Percentiles rank a stretch among this genome's conserved stretches.
Conservation (phyloP, 164 flowering plant genomes). For the Dillenia suffruticosa region DNA sequence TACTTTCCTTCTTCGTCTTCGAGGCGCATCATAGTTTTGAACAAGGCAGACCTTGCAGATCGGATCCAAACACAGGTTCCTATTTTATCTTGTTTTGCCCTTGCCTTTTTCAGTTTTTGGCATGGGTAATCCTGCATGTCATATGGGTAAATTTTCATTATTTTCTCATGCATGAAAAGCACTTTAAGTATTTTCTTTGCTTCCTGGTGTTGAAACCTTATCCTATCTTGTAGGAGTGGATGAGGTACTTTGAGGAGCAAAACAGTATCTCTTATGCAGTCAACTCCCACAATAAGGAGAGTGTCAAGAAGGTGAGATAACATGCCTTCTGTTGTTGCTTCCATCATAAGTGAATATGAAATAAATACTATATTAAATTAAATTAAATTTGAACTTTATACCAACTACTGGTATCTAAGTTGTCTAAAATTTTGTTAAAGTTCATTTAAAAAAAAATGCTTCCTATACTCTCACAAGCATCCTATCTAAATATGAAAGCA, state of each 20-base stretch:
- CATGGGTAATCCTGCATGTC: not conserved
- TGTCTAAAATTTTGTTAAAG: no score
- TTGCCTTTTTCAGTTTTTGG: not conserved
- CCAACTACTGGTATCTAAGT: no score
- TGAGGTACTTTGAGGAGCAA: slow-evolving; percentile 42
- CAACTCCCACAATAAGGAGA: slow-evolving; percentile 78
- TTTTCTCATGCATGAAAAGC: not conserved
- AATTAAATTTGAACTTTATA: no score
- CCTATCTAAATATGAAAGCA: no score
- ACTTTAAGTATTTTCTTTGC: not conserved
- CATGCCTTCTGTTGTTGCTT: no score
- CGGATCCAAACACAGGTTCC: slow-evolving; percentile 45
- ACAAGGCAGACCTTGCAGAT: slow-evolving; percentile 77
- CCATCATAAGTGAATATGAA: no score
- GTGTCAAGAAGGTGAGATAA: slow-evolving; percentile 48
- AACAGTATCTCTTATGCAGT: slow-evolving; percentile 40
- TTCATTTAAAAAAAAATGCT: no score
- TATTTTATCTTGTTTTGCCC: not conserved
- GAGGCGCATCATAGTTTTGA: slow-evolving; percentile 55
- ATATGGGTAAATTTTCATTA: not conserved
- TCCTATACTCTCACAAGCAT: no score
- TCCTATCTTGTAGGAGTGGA: slow-evolving; percentile 48
- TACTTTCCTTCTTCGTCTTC: slow-evolving; percentile 22
- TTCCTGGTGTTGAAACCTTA: no score
- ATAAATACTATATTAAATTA: no score